Evolutionary conservation across 202 grass and related monocot species (phyloP), one percentile per base, ranked within the genome.

Genomic region (Musa balbisiana): DNA sequence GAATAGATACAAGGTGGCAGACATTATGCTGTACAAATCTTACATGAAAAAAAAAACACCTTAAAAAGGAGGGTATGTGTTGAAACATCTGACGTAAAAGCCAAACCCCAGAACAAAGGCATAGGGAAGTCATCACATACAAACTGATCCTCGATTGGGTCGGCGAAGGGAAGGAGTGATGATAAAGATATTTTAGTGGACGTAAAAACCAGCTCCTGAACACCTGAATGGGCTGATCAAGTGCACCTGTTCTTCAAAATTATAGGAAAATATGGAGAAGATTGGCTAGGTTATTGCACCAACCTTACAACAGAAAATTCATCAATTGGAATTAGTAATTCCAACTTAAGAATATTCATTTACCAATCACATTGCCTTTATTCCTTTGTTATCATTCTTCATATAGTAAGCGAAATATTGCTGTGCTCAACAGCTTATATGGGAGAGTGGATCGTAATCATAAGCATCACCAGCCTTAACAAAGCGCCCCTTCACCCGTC

Each of bases 391-490:
- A 43, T 60, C 17, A 8, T 6, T 60, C 56, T 19, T 8, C n/a
- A 60, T 60, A 9, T 68, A 68, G 13, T 29, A 29, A 33, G 4
- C 15, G 55, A 55, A 51, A 20, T 60, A 20, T 78, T 60, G 26
- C 73, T 78, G 62, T 62, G 49, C 74, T 99, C 78, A 99, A 79
- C 83, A 95, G 82, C 91, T 93, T 24, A 85, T 85, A 33, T 91
- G 67, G 82, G 81, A 87, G 11, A 99, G 95, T 55, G 95, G 95
- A 78, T 99, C 95, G 5, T 99, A 99, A 84, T 99, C 95, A 10
- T 94, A 99, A 66, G 89, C 95, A 88, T 99, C 95, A 75, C 95
- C 95, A 1, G 85, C 87, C 76, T 99, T 99, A 67, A 99, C 76
- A 71, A 99, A 99, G 63, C 95, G 86, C 17, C 95, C 95, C 78